Evolutionary conservation across 345 rosid genomes (phyloP).

Genomic region (Eucalyptus curtisii): DNA sequence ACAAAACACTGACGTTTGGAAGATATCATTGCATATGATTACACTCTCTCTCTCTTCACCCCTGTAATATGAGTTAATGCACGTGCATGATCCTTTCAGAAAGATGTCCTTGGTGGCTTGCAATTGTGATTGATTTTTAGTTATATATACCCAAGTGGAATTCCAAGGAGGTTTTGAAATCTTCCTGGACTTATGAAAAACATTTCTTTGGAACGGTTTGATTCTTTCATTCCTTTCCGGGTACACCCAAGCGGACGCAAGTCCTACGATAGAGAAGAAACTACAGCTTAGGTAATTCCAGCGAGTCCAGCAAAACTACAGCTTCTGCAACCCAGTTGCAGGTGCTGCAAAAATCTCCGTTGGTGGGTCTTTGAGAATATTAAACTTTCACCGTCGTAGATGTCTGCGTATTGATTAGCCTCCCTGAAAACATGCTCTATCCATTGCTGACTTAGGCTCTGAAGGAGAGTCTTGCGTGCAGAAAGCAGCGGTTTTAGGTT

Average conservation of each 20-base stretch:
- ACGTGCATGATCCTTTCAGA: background rate
- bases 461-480: background rate
- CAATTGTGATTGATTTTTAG: background rate
- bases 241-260: background rate
- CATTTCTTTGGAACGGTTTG: background rate
- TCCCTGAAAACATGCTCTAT: background rate
- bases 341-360: background rate
- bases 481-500: background rate
- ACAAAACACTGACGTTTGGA: slow-evolving; percentile 29
- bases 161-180: background rate
- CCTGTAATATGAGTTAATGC: background rate
- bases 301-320: background rate
- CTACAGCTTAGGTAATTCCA: background rate
- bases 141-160: background rate
- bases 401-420: background rate
- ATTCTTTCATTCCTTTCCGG: background rate
- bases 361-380: background rate
- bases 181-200: background rate
- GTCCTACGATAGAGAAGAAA: background rate
- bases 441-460: background rate
- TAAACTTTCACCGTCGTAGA: background rate
- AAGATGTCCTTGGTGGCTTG: background rate
- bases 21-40: background rate
- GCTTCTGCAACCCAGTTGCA: background rate
- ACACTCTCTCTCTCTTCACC: background rate